A percentile compares a stretch with the other conserved stretches of the same genome.
These are phyloP conservation scores for Cardamine occulta DNA, from an alignment of 345 rosid genomes.

Conservation along the genomic window DNA sequence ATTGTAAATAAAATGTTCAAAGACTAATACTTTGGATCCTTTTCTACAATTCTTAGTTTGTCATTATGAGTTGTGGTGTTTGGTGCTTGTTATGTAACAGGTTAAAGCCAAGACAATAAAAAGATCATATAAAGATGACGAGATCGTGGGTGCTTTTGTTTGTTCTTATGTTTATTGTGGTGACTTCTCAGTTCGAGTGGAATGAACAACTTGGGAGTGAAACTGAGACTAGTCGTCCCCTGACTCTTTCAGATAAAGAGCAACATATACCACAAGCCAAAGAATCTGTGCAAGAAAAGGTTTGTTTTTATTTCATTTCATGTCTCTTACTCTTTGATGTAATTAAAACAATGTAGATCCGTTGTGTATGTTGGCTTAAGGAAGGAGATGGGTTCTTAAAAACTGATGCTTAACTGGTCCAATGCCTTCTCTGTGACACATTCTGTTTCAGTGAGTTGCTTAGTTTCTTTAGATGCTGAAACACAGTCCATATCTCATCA, in stretches of 20 bases:
- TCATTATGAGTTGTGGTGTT: neutral
- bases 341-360: neutral
- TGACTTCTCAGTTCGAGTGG: conserved; percentile 81
- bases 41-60: neutral
- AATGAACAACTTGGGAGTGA: conserved; percentile 70
- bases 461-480: neutral
- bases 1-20: neutral
- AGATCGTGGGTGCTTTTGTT: conserved; percentile 73
- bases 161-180: conserved; percentile 61
- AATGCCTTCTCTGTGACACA: conserved; percentile 1
- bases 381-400: conserved; percentile 13
- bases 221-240: conserved; percentile 46
- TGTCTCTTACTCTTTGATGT: neutral
- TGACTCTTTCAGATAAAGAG: conserved; percentile 45
- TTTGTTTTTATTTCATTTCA: conserved; percentile 15
- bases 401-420: neutral
- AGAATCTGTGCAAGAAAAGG: conserved; percentile 74
- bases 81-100: conserved; percentile 33
- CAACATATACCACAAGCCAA: conserved; percentile 47
- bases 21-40: neutral
- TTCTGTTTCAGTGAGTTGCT: neutral
- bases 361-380: conserved; percentile 10
- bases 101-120: conserved; percentile 31
- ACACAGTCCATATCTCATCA: neutral
- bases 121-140: conserved; percentile 48